Base-by-base conservation (phyloP, 148 eudicot species). In the Polygonum aviculare region DNA sequence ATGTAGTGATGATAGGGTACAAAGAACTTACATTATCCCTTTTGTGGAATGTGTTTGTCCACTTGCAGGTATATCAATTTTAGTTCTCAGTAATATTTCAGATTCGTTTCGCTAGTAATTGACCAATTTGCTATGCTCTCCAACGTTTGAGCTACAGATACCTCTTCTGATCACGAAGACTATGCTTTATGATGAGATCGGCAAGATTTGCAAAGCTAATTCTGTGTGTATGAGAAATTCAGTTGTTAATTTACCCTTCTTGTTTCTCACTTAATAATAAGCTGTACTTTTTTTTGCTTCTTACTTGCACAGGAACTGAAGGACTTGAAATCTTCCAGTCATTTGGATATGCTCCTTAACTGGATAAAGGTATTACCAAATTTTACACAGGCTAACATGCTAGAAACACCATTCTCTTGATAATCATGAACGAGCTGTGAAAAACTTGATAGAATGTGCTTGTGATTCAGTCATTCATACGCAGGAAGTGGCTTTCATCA, bases 31-130 rank as follows among this genome's bases (percentile, higher is more conserved):
- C 86, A 74, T 79, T 94, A 75, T 84, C 98, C 47, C 89, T 94
- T 84, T 82, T 94, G 69, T 94, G 98, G 98, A 92, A 92, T 77
- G 82, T 90, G 76, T 94, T 94, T 82, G 90, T 92, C 62, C 89
- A 92, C 83, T 80, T 94, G 85, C 98, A 94, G 98, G 98, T 90
- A 70, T 22, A 78, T 26, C 31, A 26, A 26, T 72, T 67, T n/a
- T 79, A 47, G 54, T 73, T 74, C 72, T 77, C 55, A 48, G 63
- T 67, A 26, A 26, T 31, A 26, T 62, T 62, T 62, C 16, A 2
- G 4, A 62, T 39, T 31, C 21, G 10, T 62, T 54, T 26, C 12
- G 39, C 38, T 36, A 67, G 40, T 22, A 36, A 36, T 67, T 67
- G 72, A 36, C 44, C 15, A 15, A 36, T 18, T 18, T 40, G 18